A percentile compares a stretch with the other conserved stretches of the same genome.
phyloP scores from a whole-genome alignment of 1,284 basidiomycete species.

The Tylopilus microsporus region DNA sequence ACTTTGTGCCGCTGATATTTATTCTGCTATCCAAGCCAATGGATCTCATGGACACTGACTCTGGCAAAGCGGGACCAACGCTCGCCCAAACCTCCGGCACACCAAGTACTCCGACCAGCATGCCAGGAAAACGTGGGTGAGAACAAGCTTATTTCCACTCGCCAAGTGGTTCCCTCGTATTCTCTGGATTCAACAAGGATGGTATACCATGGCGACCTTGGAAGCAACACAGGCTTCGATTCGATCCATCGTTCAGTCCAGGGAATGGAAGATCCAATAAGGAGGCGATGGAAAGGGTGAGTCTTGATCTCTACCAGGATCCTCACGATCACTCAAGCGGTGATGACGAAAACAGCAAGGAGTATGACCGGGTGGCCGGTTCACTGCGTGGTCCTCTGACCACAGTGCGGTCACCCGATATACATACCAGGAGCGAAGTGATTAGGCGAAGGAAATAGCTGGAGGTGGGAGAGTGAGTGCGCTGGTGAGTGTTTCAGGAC shows the following conservation, averaged over 20 bases:
- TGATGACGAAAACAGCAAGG: neutral
- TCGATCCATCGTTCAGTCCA: constrained; percentile 27
- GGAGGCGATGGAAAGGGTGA: neutral
- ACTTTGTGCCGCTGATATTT: neutral
- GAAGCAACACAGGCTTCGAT: constrained; percentile 27
- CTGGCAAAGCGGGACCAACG: no score
- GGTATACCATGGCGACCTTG: constrained; percentile 29
- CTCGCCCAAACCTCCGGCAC: constrained; percentile 10
- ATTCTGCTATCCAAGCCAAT: constrained; percentile 7
- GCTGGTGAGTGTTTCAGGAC: no score
- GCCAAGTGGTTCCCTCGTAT: constrained; percentile 10
- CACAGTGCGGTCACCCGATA: no score
- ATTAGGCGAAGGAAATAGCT: no score
- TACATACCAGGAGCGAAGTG: no score
- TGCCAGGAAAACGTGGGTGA: neutral
- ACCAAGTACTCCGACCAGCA: constrained; percentile 24
- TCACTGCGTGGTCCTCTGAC: no score
- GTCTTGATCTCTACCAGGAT: neutral
- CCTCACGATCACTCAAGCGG: neutral
- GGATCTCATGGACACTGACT: no score
- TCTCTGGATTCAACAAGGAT: constrained; percentile 25
- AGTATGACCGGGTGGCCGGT: no score
- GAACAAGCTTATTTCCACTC: constrained; percentile 30
- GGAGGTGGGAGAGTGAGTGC: no score
- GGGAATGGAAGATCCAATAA: neutral